Conservation (phyloP, 148 eudicot genomes). For the Dianthus caryophyllus region DNA sequence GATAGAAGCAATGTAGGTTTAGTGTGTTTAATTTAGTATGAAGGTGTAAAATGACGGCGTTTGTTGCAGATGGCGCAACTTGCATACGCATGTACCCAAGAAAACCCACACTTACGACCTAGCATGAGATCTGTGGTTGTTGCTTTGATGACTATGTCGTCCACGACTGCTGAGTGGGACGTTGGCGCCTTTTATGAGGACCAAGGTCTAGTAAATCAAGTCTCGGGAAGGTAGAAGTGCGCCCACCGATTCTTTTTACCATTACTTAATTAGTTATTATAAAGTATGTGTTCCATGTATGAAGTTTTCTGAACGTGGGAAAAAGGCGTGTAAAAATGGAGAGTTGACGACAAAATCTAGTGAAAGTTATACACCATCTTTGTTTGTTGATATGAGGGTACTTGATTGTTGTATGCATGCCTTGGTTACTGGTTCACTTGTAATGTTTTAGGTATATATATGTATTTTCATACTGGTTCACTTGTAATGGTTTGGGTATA, state of each 20-base stretch:
- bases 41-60: not conserved
- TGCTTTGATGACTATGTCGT: slow-evolving; percentile 72
- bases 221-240: slow-evolving; percentile 45
- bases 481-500: no score
- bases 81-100: slow-evolving; percentile 76
- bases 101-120: slow-evolving; percentile 79
- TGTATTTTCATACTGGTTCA: not conserved
- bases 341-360: not conserved
- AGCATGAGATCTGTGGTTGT: slow-evolving; percentile 85
- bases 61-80: slow-evolving; percentile 61
- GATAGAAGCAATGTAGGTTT: not conserved
- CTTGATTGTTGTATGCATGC: not conserved
- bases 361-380: not conserved
- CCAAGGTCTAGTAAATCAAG: slow-evolving; percentile 39
- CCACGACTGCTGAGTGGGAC: slow-evolving; percentile 77
- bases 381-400: not conserved
- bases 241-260: not conserved
- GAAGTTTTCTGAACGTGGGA: not conserved
- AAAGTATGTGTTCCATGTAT: not conserved
- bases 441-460: not conserved
- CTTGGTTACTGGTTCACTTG: not conserved
- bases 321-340: slow-evolving; percentile 1
- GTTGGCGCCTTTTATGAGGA: slow-evolving; percentile 47
- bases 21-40: not conserved
- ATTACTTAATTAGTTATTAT: not conserved